These are phyloP conservation scores for Pisolithus thermaeus DNA, from an alignment of 1,284 basidiomycete species.

Conservation along the genomic window DNA sequence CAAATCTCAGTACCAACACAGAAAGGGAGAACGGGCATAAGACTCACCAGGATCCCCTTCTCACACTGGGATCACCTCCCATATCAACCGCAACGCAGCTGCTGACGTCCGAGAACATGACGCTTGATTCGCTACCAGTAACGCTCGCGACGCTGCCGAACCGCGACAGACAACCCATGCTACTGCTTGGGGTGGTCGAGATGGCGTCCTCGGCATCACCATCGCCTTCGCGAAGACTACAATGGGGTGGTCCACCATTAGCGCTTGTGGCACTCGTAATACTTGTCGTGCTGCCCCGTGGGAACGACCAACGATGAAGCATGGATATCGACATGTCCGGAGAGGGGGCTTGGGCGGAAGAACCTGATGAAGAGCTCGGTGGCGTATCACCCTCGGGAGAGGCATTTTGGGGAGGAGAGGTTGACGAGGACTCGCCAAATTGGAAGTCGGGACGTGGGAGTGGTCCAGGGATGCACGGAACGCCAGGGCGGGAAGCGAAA, in stretches of 20 bases:
- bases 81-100: constrained; percentile 33
- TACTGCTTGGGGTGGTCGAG: constrained; percentile 43
- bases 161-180: constrained; percentile 42
- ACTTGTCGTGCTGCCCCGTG: constrained; percentile 5
- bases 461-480: constrained; percentile 59
- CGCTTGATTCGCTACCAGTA: constrained; percentile 53
- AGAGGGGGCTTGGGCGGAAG: constrained; percentile 13
- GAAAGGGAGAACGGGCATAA: background rate
- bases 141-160: constrained; percentile 57
- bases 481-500: constrained; percentile 41
- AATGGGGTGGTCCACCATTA: background rate
- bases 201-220: constrained; percentile 3
- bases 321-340: constrained; percentile 16
- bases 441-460: constrained; percentile 64
- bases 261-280: background rate
- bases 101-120: constrained; percentile 47
- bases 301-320: constrained; percentile 27
- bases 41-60: constrained; percentile 48
- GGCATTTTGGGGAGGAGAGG: constrained; percentile 36
- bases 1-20: constrained; percentile 1
- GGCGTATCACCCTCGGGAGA: constrained; percentile 48
- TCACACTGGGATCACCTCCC: constrained; percentile 25
- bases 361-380: constrained; percentile 7
- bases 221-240: background rate
- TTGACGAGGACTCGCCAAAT: constrained; percentile 52